These are phyloP conservation scores for Arthrinium phaeospermum DNA, from an alignment of 2,329 filamentous ascomycete species.

Conservation along the genomic window DNA sequence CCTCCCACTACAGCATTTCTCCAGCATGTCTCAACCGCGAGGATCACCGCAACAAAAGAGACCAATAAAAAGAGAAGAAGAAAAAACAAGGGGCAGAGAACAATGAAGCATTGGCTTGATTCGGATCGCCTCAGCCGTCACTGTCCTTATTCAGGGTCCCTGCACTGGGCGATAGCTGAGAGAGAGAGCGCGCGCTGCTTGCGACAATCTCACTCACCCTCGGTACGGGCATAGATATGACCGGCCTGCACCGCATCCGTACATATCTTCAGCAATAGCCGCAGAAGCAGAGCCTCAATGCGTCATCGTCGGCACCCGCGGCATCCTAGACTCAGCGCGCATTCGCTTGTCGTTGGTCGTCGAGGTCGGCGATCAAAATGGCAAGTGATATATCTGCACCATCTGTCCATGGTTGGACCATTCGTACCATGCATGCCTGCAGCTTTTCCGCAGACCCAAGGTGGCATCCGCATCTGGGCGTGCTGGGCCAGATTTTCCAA, in stretches of 20 bases:
- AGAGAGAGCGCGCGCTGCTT: neutral
- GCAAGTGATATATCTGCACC: conserved; percentile 5
- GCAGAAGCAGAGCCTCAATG: conserved; percentile 12
- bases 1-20: neutral
- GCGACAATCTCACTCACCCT: neutral
- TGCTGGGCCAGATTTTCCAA: conserved; percentile 9
- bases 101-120: neutral
- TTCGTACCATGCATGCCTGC: neutral
- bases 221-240: neutral
- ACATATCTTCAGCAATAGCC: neutral
- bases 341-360: neutral
- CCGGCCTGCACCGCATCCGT: neutral
- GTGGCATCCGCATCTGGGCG: neutral
- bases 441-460: neutral
- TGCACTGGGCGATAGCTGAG: neutral
- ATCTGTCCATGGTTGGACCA: neutral
- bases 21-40: conserved; percentile 10
- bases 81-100: neutral
- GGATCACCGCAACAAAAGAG: neutral
- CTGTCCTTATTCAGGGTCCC: neutral
- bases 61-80: neutral
- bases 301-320: conserved; percentile 7
- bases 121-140: conserved; percentile 5
- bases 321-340: neutral
- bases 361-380: conserved; percentile 2